Evolutionary conservation across 1,284 basidiomycete genomes (phyloP).

Genomic region (Erythrobasidium hasegawianum): DNA sequence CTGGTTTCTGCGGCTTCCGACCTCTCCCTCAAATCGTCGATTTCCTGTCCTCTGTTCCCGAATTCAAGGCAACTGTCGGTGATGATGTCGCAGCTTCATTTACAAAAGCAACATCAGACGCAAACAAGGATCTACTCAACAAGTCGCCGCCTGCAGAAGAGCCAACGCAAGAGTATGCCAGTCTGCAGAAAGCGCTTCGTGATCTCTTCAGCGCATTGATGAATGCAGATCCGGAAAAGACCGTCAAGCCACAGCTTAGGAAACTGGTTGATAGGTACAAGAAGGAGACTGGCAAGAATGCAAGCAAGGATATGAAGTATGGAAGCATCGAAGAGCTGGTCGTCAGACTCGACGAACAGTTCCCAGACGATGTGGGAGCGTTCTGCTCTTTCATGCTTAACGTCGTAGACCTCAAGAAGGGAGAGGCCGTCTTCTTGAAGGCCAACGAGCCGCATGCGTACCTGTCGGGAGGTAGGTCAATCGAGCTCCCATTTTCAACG

Average conservation of each 20-base stretch:
- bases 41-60: conserved; percentile 67
- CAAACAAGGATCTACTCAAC: conserved; percentile 48
- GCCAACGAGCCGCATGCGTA: conserved; percentile 98
- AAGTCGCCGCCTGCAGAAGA: conserved; percentile 29
- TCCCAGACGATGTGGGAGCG: conserved; percentile 87
- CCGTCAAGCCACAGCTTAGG: conserved; percentile 59
- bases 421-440: conserved; percentile 89
- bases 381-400: conserved; percentile 92
- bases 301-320: conserved; percentile 50
- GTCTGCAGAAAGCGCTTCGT: conserved; percentile 58
- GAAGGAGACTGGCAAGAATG: conserved; percentile 50
- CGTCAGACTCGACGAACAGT: conserved; percentile 70
- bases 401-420: conserved; percentile 70
- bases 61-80: conserved; percentile 72
- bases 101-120: conserved; percentile 47
- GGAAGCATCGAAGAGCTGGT: conserved; percentile 62
- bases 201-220: conserved; percentile 75
- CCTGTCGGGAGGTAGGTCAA: conserved; percentile 78
- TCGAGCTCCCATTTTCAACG: too few species aligned
- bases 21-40: conserved; percentile 68
- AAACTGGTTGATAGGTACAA: conserved; percentile 63
- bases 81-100: conserved; percentile 51
- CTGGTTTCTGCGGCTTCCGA: conserved; percentile 85
- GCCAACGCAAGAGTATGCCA: conserved; percentile 54
- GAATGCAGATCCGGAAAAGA: conserved; percentile 59